Conservation (phyloP, 202 grass and related monocot genomes). For the Elaeis oleifera region DNA sequence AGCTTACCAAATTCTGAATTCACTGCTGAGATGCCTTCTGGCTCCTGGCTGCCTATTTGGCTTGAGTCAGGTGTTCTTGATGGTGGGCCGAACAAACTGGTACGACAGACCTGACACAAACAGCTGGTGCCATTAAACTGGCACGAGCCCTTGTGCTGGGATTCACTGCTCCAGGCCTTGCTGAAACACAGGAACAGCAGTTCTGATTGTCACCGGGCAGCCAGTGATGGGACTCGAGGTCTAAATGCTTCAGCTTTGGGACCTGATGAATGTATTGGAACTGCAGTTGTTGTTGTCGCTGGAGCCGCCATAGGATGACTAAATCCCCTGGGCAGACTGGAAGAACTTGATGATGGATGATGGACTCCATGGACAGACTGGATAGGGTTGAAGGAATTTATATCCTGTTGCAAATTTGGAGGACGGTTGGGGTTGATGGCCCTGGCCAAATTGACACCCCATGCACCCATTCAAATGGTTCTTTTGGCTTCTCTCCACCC, state of each 20-base stretch:
- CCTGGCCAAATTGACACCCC: not conserved
- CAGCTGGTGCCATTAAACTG: not conserved
- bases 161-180: slow-evolving; percentile 25
- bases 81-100: slow-evolving; percentile 3
- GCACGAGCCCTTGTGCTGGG: not conserved
- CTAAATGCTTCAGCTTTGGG: slow-evolving; percentile 11
- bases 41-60: not conserved
- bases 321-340: not conserved
- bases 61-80: not conserved
- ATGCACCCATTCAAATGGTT: slow-evolving; percentile 8
- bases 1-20: slow-evolving; percentile 1
- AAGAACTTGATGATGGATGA: slow-evolving; percentile 12
- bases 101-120: slow-evolving; percentile 2
- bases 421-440: slow-evolving; percentile 12
- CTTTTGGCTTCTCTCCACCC: slow-evolving; percentile 11
- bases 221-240: slow-evolving; percentile 35
- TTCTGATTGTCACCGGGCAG: slow-evolving; percentile 52
- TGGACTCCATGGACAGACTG: slow-evolving; percentile 12
- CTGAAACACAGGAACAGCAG: slow-evolving; percentile 49
- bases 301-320: slow-evolving; percentile 11
- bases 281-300: slow-evolving; percentile 8
- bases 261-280: slow-evolving; percentile 6
- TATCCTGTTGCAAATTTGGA: slow-evolving; percentile 4
- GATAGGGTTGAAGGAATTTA: slow-evolving; percentile 6
- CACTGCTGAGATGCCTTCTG: not conserved